Base-by-base conservation (phyloP, 2,329 filamentous ascomycete species). In the Paradendryphiella salina region DNA sequence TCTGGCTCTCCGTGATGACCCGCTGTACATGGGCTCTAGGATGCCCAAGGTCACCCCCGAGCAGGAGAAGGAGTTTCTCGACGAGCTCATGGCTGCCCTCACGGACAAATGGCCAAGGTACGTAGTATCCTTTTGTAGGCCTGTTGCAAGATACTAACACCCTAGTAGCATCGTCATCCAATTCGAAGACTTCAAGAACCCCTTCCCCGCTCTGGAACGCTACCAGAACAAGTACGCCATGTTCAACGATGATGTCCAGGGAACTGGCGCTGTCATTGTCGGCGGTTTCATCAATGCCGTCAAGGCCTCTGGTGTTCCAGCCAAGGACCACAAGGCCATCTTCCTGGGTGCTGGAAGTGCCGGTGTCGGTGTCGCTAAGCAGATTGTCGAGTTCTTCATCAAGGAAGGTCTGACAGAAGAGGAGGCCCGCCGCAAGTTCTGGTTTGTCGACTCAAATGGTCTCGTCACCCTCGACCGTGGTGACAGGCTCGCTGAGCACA, bases 221-320 rank as follows among this genome's bases (percentile, higher is more conserved):
- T 97, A 97, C 78, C 88, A 90, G 64, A 81, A 92, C 72, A 83
- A 81, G 59, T 93, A 96, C 80, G 92, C 89, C 75, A 95, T 90
- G 82, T 99, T 99, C 84, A 97, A 97, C 75, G 94, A 97, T 70
- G 93, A 99, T 72, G 94, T 99, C 70, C 93, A 97, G 79, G 93
- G 93, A 61, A 97, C 94, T 64, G 94, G 94, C 64, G 91, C 93
- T 57, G 94, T 99, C 67, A 91, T 97, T 56, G 83, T 96, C 47
- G 93, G 84, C 58, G 93, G 93, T 64, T 81, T 88, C 73, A 84
- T 89, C 76, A 84, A 82, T 60, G 82, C 81, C 21, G 90, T 96
- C 53, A 93, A 93, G 77, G 84, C 90, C 54, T 95, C 91, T 11
- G 88, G 87, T 43, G 85, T 96, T 13, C 89, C 90, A 21, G 78